phyloP scores from a whole-genome alignment of 2,329 filamentous ascomycete species.

The Coniochaeta sp. region DNA sequence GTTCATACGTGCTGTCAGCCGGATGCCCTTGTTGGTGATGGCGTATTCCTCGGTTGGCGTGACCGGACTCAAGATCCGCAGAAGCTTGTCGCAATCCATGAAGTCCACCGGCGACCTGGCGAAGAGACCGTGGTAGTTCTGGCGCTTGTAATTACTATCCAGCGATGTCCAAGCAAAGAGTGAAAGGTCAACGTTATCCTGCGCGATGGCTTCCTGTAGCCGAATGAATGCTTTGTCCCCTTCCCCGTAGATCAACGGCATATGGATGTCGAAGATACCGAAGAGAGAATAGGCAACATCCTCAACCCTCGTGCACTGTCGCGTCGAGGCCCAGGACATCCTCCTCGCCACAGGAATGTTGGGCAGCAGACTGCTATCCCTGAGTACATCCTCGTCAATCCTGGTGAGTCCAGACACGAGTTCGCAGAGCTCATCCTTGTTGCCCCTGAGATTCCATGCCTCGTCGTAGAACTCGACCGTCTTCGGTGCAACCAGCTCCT shows the following conservation, averaged over 20 bases:
- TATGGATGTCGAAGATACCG: constrained; percentile 19
- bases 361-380: constrained; percentile 6
- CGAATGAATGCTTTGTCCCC: constrained; percentile 14
- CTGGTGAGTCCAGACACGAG: constrained; percentile 7
- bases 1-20: not conserved
- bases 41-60: not conserved
- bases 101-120: constrained; percentile 9
- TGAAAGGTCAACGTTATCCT: constrained; percentile 7
- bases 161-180: constrained; percentile 10
- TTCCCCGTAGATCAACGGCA: constrained; percentile 21
- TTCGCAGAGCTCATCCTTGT: constrained; percentile 4
- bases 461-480: constrained; percentile 8
- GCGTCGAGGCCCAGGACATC: constrained; percentile 18
- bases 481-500: constrained; percentile 8
- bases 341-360: constrained; percentile 10
- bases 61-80: not conserved
- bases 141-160: not conserved
- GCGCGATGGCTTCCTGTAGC: constrained; percentile 18
- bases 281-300: constrained; percentile 14
- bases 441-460: constrained; percentile 7
- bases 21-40: not conserved
- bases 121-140: constrained; percentile 8
- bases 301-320: constrained; percentile 13
- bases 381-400: constrained; percentile 7
- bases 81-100: constrained; percentile 2